Conservation (phyloP, 345 rosid genomes). For the Jatropha curcas region DNA sequence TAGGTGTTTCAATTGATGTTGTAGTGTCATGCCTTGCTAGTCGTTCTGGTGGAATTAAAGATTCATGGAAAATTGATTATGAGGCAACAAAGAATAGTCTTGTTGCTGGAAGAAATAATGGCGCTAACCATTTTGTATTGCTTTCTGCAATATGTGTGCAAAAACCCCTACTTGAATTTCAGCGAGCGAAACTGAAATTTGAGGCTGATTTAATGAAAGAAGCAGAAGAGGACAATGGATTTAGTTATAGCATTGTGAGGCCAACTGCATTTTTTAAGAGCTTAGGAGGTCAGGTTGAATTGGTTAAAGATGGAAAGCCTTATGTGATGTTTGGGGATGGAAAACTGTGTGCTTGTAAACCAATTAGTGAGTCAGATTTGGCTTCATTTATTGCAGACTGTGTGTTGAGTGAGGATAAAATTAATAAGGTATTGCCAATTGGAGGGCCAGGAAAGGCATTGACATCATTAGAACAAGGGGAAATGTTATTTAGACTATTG, state of each 20-base stretch:
- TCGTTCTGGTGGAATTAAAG: constrained; percentile 79
- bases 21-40: constrained; percentile 95
- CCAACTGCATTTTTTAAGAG: constrained; percentile 97
- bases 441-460: constrained; percentile 95
- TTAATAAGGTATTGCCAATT: constrained; percentile 74
- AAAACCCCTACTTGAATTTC: constrained; percentile 84
- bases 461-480: constrained; percentile 90
- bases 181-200: constrained; percentile 83
- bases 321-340: constrained; percentile 98
- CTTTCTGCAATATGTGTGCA: constrained; percentile 95
- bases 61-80: constrained; percentile 94
- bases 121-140: constrained; percentile 82
- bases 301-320: constrained; percentile 94
- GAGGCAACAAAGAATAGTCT: constrained; percentile 90
- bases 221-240: constrained; percentile 38
- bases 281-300: constrained; percentile 89
- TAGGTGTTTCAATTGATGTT: constrained; percentile 60
- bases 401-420: constrained; percentile 67
- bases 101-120: constrained; percentile 66
- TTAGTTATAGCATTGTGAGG: constrained; percentile 82
- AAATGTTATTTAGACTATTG: constrained; percentile 65
- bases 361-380: constrained; percentile 84
- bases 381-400: constrained; percentile 83
- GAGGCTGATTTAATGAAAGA: constrained; percentile 71
- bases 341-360: constrained; percentile 89